A percentile compares a stretch with the other conserved stretches of the same genome.
phyloP scores from a whole-genome alignment of 306 rosid genomes.

The Neltuma alba region DNA sequence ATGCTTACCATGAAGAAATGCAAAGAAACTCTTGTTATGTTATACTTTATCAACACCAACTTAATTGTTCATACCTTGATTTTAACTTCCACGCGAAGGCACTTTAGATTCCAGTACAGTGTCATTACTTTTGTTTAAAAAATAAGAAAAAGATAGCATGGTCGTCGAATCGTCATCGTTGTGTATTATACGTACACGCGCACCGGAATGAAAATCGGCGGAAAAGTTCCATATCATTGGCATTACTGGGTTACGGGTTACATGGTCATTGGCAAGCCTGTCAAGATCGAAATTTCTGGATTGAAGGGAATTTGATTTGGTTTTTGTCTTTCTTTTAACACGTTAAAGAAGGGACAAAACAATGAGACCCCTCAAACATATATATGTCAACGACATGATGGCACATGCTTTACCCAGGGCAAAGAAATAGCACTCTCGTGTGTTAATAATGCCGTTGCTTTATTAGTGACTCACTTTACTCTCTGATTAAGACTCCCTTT shows the following conservation, averaged over 20 bases:
- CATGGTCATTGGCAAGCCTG: neutral
- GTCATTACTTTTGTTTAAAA: neutral
- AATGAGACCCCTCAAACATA: constrained; percentile 5
- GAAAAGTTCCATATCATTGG: neutral
- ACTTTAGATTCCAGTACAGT: neutral
- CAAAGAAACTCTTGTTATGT: neutral
- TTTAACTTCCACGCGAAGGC: neutral
- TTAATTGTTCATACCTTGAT: neutral
- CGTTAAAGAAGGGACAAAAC: constrained; percentile 29
- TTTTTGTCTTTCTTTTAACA: constrained; percentile 24
- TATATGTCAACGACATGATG: constrained; percentile 23
- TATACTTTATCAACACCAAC: neutral
- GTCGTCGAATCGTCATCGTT: neutral
- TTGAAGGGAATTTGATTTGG: constrained; percentile 26
- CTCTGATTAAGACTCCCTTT: constrained; percentile 44
- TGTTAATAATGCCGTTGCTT: constrained; percentile 38
- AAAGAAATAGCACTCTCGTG: constrained; percentile 36
- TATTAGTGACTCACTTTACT: constrained; percentile 41
- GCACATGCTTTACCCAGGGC: constrained; percentile 23
- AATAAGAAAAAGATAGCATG: neutral
- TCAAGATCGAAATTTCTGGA: neutral
- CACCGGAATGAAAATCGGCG: neutral
- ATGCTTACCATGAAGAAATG: neutral
- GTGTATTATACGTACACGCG: neutral
- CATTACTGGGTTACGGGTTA: neutral